Conservation (phyloP, 2,329 filamentous ascomycete species). For the Curvularia spicifera region DNA sequence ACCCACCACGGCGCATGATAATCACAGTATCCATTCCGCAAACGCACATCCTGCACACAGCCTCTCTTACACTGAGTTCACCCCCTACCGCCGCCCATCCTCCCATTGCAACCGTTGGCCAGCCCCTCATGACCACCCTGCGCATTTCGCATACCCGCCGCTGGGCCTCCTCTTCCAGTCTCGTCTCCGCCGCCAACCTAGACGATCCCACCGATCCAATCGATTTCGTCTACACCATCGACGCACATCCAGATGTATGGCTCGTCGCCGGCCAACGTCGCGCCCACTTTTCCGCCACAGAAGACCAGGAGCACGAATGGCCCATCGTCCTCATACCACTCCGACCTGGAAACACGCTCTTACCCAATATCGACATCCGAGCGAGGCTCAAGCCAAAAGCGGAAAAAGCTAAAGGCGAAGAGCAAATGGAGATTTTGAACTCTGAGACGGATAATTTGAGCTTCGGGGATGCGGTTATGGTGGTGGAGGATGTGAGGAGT, state of each 20-base stretch:
- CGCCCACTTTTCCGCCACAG: conserved; percentile 70
- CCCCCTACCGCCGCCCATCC: conserved; percentile 33
- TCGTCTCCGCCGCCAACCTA: conserved; percentile 38
- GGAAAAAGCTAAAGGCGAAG: conserved; percentile 26
- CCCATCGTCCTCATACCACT: conserved; percentile 81
- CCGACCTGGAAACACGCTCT: conserved; percentile 75
- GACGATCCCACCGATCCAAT: conserved; percentile 56
- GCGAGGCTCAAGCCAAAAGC: conserved; percentile 56
- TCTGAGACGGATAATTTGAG: conserved; percentile 85
- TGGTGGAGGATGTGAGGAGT: conserved; percentile 72
- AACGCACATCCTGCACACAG: conserved; percentile 81
- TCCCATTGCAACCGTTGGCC: conserved; percentile 63
- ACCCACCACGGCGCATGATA: conserved; percentile 68
- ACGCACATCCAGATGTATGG: conserved; percentile 77
- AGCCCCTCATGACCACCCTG: conserved; percentile 69
- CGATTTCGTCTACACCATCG: conserved; percentile 84
- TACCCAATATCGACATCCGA: conserved; percentile 80
- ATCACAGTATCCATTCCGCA: conserved; percentile 91
- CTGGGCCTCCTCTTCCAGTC: conserved; percentile 53
- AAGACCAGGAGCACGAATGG: conserved; percentile 61
- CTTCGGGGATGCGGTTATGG: conserved; percentile 75
- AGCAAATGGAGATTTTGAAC: conserved; percentile 47
- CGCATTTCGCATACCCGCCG: conserved; percentile 62
- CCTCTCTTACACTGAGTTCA: conserved; percentile 65
- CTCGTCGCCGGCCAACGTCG: conserved; percentile 82